Conservation (phyloP, 2,329 filamentous ascomycete genomes). For the Beauveria pseudobassiana region DNA sequence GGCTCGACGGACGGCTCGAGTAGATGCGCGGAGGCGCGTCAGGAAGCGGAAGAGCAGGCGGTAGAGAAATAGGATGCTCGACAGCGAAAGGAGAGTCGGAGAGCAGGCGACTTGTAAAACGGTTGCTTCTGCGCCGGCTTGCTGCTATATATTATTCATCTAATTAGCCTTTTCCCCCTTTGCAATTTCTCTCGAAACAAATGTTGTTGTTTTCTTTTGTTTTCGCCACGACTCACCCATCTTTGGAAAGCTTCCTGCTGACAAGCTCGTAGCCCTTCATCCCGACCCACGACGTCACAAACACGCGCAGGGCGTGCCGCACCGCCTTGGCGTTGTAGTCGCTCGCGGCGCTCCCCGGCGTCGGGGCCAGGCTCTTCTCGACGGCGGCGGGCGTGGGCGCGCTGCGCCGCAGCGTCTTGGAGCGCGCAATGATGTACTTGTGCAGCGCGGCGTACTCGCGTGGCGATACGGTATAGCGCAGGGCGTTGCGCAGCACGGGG, state of each 20-base stretch:
- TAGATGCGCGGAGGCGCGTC: slow-evolving; percentile 66
- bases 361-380: slow-evolving; percentile 30
- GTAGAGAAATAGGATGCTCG: slow-evolving; percentile 80
- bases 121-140: slow-evolving; percentile 39
- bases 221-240: slow-evolving; percentile 32
- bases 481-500: slow-evolving; percentile 72
- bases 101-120: slow-evolving; percentile 57
- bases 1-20: slow-evolving; percentile 71
- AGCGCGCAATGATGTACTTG: slow-evolving; percentile 71
- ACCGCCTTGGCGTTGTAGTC: slow-evolving; percentile 65
- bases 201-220: too few relatives aligned
- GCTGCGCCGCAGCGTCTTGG: slow-evolving; percentile 47
- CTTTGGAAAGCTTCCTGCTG: slow-evolving; percentile 37
- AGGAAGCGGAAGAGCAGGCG: slow-evolving; percentile 88
- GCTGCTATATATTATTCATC: slow-evolving; percentile 13
- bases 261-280: slow-evolving; percentile 57
- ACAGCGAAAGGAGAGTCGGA: slow-evolving; percentile 78
- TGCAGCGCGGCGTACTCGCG: slow-evolving; percentile 82
- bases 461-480: slow-evolving; percentile 79
- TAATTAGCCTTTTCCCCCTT: background rate
- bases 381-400: slow-evolving; percentile 50
- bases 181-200: too few relatives aligned
- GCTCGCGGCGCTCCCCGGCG: slow-evolving; percentile 26
- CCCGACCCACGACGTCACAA: slow-evolving; percentile 53
- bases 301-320: slow-evolving; percentile 63